A percentile compares a stretch with the other conserved stretches of the same genome.
These are phyloP conservation scores for Penicillium freii DNA, from an alignment of 2,329 filamentous ascomycete genomes.

Conservation along the genomic window DNA sequence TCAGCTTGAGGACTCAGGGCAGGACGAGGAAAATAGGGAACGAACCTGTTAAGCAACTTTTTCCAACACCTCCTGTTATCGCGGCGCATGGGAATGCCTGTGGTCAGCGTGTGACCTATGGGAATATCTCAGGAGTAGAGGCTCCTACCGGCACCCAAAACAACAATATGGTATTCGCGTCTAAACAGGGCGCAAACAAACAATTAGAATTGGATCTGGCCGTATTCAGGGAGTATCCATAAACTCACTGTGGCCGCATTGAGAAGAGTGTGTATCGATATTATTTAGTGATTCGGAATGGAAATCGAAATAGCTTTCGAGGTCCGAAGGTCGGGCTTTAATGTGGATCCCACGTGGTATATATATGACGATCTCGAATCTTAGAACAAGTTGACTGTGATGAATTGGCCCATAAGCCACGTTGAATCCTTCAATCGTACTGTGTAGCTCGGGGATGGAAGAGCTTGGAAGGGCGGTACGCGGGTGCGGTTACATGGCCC, in stretches of 20 bases:
- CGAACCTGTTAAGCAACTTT: slow-evolving; percentile 84
- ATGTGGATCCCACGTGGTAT: slow-evolving; percentile 9
- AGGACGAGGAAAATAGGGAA: background rate
- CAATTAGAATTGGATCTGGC: slow-evolving; percentile 22
- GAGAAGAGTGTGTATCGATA: slow-evolving; percentile 10
- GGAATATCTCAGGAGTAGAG: slow-evolving; percentile 8
- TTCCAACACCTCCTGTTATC: slow-evolving; percentile 75
- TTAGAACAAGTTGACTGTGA: background rate
- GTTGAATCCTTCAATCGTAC: background rate
- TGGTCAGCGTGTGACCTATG: slow-evolving; percentile 19
- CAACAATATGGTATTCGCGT: slow-evolving; percentile 79
- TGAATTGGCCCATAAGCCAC: background rate
- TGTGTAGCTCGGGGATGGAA: slow-evolving; percentile 9
- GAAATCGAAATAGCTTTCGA: background rate
- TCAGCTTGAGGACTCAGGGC: slow-evolving; percentile 12
- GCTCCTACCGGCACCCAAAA: slow-evolving; percentile 69
- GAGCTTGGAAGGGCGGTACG: slow-evolving; percentile 9
- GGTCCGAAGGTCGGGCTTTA: background rate
- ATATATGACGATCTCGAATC: background rate
- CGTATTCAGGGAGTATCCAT: background rate
- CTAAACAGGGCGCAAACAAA: slow-evolving; percentile 39
- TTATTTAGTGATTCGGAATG: background rate
- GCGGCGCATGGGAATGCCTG: slow-evolving; percentile 9
- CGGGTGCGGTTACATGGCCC: slow-evolving; percentile 21
- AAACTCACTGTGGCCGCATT: slow-evolving; percentile 41